Base-by-base conservation (phyloP, 2,329 filamentous ascomycete species). In the Allantophomopsis lycopodina region DNA sequence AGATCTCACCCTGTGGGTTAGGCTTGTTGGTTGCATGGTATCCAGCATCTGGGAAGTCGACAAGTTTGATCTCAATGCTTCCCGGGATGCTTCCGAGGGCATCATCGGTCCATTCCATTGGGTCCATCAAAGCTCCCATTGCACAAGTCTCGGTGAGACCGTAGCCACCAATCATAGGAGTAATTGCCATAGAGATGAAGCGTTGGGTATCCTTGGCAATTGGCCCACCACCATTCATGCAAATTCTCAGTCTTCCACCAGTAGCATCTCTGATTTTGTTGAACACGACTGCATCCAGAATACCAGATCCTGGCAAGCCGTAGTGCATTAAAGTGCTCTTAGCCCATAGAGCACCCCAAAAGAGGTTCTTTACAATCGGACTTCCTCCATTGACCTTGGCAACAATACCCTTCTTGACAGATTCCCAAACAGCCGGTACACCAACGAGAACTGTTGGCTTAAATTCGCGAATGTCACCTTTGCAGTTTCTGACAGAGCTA, bases 351-450 rank as follows among this genome's bases (percentile, higher is more conserved):
- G 76, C 75, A 30, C 66, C 66, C 75, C 74, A 79, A 69, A 98
- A 98, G 45, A 96, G 62, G 51, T 79, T 78, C 61, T 70, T 79
- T 42, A 80, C 71, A 33, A 96, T 42, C n/a, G 71, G 60, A 52
- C 78, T 79, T 45, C 81, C 73, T 42, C 71, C 65, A 55, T 83
- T 80, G 44, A 96, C 79, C 60, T 86, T 85, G 52, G 49, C 63
- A 47, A 89, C 67, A 52, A 98, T 83, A 40, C 91, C 91, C 69
- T 98, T 98, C 68, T 87, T 89, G 53, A 98, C 82, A 1, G 85
- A 88, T 64, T 98, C 91, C 88, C 89, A 98, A 23, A 98, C 82
- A 42, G 93, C 88, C 2, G 91, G 91, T 3, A 98, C 91, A 58
- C 91, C 91, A 32, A 95, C 83, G 57, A 98, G 73, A 55, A 95